Percentiles rank a stretch among this genome's conserved stretches.
Conservation (phyloP, 176 grass and related monocot species). For the Areca catechu region DNA sequence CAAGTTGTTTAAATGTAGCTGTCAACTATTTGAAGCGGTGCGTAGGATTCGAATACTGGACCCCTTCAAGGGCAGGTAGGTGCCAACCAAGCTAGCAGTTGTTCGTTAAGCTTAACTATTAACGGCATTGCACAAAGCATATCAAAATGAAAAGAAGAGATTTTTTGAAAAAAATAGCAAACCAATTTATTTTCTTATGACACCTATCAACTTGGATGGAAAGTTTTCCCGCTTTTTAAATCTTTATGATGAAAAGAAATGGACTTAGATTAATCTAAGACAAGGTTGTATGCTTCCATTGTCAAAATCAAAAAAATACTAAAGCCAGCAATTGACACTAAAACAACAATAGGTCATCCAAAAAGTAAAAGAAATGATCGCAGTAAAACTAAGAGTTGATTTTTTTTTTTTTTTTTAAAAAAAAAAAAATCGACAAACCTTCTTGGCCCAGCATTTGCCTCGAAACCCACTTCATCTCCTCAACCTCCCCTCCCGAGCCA, state of each 20-base stretch:
- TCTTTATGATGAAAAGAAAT: no score
- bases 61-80: not conserved
- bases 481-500: constrained; percentile 48
- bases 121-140: not conserved
- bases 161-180: no score
- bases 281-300: no score
- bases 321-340: no score
- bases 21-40: not conserved
- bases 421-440: constrained; percentile 29
- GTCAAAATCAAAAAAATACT: no score
- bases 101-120: not conserved
- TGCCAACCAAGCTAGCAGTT: not conserved
- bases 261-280: no score
- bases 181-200: not conserved
- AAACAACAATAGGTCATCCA: no score
- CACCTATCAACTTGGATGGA: no score
- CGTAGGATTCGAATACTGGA: not conserved
- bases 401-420: no score
- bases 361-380: no score
- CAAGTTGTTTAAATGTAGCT: constrained; percentile 1
- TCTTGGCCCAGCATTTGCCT: constrained; percentile 33
- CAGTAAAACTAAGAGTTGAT: no score
- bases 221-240: no score
- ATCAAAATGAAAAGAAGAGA: not conserved
- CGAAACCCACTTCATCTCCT: constrained; percentile 35